Evolutionary conservation across 176 grass and related monocot genomes (phyloP), one percentile per base, ranked within the genome.

Genomic region (Canna indica): DNA sequence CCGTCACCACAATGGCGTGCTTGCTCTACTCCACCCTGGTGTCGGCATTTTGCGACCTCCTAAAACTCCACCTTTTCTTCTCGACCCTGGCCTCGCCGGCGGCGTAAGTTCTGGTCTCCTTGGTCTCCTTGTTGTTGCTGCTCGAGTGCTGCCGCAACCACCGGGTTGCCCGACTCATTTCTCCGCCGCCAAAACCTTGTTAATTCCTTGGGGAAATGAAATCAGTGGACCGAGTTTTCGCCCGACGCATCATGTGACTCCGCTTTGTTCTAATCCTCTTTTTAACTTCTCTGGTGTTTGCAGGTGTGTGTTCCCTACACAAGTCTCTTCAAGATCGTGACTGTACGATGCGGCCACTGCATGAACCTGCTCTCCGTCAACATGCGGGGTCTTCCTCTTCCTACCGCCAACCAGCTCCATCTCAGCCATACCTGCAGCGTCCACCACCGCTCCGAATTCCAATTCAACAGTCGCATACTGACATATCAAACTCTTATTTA

Each of bases 21-120:
- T 87, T 91, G 88, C 81, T 96, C 83, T 91, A 83, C 77, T 87
- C 84, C 76, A 83, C 71, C 44, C 79, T 81, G 1, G 45, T 86
- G 52, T 63, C 73, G 70, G 63, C 24, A 20, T 39, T 80, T 80
- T 85, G 68, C 35, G 88, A 84, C 76, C 79, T 90, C 0, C n/a
- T 76, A 59, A 97, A 97, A 80, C 88, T 97, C 93, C 93, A 90
- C 71, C 93, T 81, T 72, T 7, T 77, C 58, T 72, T 85, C 79
- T 96, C 93, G 35, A 17, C 76, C 61, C 70, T 81, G 36, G 63
- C 54, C 17, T 69, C 66, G 7, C 17, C 25, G 12, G 29, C 39
- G 36, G 50, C 46, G 59, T n/a, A 74, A 53, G 39, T 68, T 68
- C 39, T 52, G n/a, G 50, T 50, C 22, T 59, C 83, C 47, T 52